These are phyloP conservation scores for Scheffersomyces coipomensis DNA, from an alignment of 805 yeast species.

Conservation along the genomic window DNA sequence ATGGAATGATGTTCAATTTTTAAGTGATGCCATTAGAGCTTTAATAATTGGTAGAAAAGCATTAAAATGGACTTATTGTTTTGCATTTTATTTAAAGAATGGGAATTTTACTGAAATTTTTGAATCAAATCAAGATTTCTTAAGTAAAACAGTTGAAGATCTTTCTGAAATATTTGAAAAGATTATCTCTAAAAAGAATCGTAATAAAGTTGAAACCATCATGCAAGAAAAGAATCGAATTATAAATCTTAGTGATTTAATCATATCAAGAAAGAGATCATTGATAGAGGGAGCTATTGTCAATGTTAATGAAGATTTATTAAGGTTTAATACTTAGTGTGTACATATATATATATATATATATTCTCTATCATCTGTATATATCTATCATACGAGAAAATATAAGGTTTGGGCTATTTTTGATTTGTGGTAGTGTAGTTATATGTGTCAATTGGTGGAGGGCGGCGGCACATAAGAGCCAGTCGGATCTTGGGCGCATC, in stretches of 20 bases:
- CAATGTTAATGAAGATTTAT: slow-evolving; percentile 35
- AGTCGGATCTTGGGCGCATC: no score
- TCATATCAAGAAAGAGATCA: slow-evolving; percentile 36
- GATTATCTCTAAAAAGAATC: slow-evolving; percentile 27
- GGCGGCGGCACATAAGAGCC: no score
- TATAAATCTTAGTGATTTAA: slow-evolving; percentile 42
- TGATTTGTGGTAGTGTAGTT: no score
- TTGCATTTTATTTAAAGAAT: slow-evolving; percentile 63
- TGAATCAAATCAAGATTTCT: slow-evolving; percentile 66
- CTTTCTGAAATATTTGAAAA: slow-evolving; percentile 59
- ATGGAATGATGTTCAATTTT: slow-evolving; percentile 86
- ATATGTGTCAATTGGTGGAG: no score
- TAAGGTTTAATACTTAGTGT: slow-evolving; percentile 15
- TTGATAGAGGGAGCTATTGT: slow-evolving; percentile 44
- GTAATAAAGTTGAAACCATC: slow-evolving; percentile 26
- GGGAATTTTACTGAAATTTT: slow-evolving; percentile 59
- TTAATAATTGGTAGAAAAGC: slow-evolving; percentile 70
- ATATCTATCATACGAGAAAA: no score
- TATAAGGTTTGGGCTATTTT: no score
- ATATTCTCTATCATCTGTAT: not conserved
- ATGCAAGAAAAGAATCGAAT: slow-evolving; percentile 36
- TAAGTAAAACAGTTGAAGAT: slow-evolving; percentile 67
- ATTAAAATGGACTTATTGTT: slow-evolving; percentile 88
- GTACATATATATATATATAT: not conserved
- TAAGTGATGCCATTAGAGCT: slow-evolving; percentile 67